Evolutionary conservation across 140 eudicot genomes (phyloP), one percentile per base, ranked within the genome.

Genomic region (Stevia rebaudiana): DNA sequence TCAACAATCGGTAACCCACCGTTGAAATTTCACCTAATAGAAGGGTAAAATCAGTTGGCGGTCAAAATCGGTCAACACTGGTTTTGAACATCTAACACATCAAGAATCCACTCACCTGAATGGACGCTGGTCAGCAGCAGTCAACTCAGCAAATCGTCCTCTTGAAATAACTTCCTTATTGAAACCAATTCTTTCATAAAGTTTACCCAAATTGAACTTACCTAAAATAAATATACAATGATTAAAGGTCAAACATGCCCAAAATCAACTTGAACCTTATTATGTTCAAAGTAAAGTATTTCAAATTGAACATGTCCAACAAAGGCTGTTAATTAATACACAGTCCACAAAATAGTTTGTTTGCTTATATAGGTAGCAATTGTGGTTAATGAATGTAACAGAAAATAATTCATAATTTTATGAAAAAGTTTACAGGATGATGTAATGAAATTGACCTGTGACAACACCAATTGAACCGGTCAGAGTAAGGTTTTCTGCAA

Each of bases 391-490:
- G 44, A 10, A 39, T 25, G 8, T 17, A 58, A 23, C 35, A 35
- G 0, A 50, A 25, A 46, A 9, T n/a, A 35, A 31, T 5, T 31
- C 58, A 46, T 17, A 36, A 5, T 11, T 33, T 0, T 10, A 1
- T 8, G 4, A 61, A 11, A 61, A 57, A 0, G 9, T 9, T 36
- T n/a, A 30, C 17, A 49, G 8, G 21, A 43, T 22, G 22, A 5
- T 19, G 71, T 36, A 3, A 5, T 19, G 71, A 25, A 3, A 64
- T 44, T 57, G 24, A 90, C 97, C 96, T 73, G 92, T 87, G 76
- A 87, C 89, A 64, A 92, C 98, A 68, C 98, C 98, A 74, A 92
- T 88, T 58, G 98, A 92, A 61, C 98, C 98, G 0, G 98, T 92
- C 71, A 92, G 68, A 18, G 98, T 92, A 50, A 92, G 96, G 52